Evolutionary conservation across 2,329 filamentous ascomycete genomes (phyloP).

Genomic region (Aspergillus fumigatus): DNA sequence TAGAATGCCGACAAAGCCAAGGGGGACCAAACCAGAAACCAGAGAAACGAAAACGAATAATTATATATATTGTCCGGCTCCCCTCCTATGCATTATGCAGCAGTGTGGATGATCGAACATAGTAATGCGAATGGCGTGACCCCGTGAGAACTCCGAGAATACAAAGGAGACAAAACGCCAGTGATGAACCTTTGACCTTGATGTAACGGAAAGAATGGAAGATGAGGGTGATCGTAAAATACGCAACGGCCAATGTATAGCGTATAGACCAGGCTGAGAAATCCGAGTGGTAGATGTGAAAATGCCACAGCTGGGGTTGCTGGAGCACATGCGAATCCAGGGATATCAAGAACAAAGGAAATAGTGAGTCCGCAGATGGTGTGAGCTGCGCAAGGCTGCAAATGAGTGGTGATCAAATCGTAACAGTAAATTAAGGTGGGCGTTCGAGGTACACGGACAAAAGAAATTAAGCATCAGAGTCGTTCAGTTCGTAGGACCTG

Average conservation of each 20-base stretch:
- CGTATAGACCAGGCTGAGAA: not conserved
- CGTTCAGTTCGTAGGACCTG: slow-evolving; percentile 18
- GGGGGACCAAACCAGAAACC: not conserved
- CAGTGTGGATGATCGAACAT: no score
- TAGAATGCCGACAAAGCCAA: not conserved
- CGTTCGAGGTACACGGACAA: slow-evolving; percentile 8
- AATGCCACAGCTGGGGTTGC: no score
- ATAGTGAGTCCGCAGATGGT: not conserved
- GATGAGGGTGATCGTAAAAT: not conserved
- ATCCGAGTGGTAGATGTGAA: not conserved
- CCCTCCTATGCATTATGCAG: no score
- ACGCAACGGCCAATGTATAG: not conserved
- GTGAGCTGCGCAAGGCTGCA: no score
- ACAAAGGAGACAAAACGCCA: not conserved
- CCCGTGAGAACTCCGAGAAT: no score
- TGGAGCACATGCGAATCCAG: no score
- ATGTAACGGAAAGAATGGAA: not conserved
- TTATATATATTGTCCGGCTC: not conserved
- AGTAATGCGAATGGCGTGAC: no score
- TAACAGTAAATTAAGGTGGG: not conserved
- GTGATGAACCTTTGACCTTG: not conserved
- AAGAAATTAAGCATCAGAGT: slow-evolving; percentile 18
- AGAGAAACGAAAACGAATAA: not conserved
- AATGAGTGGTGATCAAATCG: not conserved
- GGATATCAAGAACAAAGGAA: not conserved